Conservation (phyloP, 108 stramenopile species). For the Nitzschia palea region DNA sequence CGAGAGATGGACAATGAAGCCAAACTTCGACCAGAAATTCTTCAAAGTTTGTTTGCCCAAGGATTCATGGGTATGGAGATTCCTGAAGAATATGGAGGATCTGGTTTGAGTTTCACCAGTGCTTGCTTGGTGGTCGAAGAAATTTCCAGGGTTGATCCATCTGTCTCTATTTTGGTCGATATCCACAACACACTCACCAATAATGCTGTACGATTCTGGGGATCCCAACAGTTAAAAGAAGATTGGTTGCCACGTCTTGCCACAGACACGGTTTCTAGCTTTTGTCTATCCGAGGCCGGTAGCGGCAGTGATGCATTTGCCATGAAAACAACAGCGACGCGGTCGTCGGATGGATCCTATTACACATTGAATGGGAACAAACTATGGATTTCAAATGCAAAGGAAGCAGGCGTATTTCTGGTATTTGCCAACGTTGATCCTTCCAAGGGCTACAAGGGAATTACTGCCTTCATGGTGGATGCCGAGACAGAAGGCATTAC, state of each 20-base stretch:
- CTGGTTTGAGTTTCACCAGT: constrained; percentile 84
- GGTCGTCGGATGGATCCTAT: constrained; percentile 69
- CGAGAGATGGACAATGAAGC: constrained; percentile 87
- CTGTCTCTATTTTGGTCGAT: constrained; percentile 88
- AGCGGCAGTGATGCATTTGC: constrained; percentile 94
- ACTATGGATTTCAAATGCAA: constrained; percentile 93
- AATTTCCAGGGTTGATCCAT: constrained; percentile 89
- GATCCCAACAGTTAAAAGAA: constrained; percentile 63
- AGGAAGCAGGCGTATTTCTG: constrained; percentile 87
- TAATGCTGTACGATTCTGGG: constrained; percentile 94
- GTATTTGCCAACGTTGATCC: constrained; percentile 92
- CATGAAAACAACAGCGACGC: constrained; percentile 79
- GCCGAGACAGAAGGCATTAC: constrained; percentile 72
- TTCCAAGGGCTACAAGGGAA: constrained; percentile 88
- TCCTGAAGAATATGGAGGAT: constrained; percentile 78
- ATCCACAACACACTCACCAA: constrained; percentile 96
- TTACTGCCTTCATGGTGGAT: constrained; percentile 94
- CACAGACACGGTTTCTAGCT: constrained; percentile 79
- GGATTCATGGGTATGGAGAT: constrained; percentile 95
- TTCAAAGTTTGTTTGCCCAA: constrained; percentile 77
- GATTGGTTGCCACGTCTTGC: constrained; percentile 88
- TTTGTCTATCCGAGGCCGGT: constrained; percentile 90
- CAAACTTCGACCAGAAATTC: constrained; percentile 62
- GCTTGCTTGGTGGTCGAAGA: constrained; percentile 94
- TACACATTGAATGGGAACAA: constrained; percentile 90